Percentiles rank a stretch among this genome's conserved stretches.
Evolutionary conservation across 352 stramenopile species (phyloP).

Genomic region (Phytophthora pini): DNA sequence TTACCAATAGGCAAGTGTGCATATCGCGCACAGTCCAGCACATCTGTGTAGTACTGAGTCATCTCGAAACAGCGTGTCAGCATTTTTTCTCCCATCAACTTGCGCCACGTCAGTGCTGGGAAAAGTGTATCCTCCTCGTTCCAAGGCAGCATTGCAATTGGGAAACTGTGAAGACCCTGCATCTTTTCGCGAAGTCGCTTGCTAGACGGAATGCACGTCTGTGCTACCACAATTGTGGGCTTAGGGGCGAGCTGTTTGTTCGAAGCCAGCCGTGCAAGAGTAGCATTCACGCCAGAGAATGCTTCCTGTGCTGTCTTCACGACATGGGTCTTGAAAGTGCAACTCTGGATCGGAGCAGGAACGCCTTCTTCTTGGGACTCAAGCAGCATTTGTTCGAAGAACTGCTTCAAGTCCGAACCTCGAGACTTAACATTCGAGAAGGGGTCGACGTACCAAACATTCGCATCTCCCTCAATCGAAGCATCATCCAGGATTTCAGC

Average conservation of each 20-base stretch:
- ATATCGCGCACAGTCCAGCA: slow-evolving; percentile 86
- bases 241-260: slow-evolving; percentile 76
- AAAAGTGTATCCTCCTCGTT: slow-evolving; percentile 82
- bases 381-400: slow-evolving; percentile 59
- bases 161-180: slow-evolving; percentile 92
- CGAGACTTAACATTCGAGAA: slow-evolving; percentile 63
- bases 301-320: slow-evolving; percentile 82
- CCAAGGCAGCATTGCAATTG: slow-evolving; percentile 90
- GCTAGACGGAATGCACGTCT: slow-evolving; percentile 66
- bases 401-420: slow-evolving; percentile 54
- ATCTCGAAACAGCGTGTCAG: slow-evolving; percentile 83
- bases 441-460: slow-evolving; percentile 76
- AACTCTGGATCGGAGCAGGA: slow-evolving; percentile 47
- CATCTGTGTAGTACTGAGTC: slow-evolving; percentile 90
- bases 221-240: slow-evolving; percentile 91
- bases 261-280: slow-evolving; percentile 83
- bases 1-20: slow-evolving; percentile 96
- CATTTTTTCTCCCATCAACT: slow-evolving; percentile 79
- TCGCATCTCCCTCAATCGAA: slow-evolving; percentile 48
- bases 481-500: slow-evolving; percentile 9
- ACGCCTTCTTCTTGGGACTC: slow-evolving; percentile 45
- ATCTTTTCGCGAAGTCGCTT: slow-evolving; percentile 82
- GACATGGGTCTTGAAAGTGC: slow-evolving; percentile 71
- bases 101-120: slow-evolving; percentile 95
- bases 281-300: slow-evolving; percentile 88